These are phyloP conservation scores for Oryza glumipatula DNA, from an alignment of 176 grass and related monocot species.

Conservation along the genomic window DNA sequence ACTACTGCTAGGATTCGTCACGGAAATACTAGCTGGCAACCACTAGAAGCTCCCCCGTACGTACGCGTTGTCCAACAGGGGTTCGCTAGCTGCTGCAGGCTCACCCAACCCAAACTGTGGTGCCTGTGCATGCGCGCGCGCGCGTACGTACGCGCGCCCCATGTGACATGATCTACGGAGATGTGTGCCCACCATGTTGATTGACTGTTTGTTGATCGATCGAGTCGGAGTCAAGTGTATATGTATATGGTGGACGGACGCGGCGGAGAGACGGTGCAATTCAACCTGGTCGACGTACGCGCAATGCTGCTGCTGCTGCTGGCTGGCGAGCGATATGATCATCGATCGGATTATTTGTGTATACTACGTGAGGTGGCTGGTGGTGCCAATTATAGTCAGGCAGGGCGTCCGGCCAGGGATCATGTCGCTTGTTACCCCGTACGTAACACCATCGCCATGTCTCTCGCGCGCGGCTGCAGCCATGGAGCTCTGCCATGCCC, in stretches of 20 bases:
- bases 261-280: not conserved
- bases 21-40: no score
- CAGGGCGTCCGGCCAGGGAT: conserved; percentile 39
- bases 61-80: no score
- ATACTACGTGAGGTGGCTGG: not conserved
- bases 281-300: not conserved
- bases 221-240: not conserved
- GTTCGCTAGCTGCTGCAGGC: no score
- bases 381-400: not conserved
- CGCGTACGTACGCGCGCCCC: no score
- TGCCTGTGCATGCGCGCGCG: no score
- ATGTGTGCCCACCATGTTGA: not conserved
- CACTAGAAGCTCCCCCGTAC: no score
- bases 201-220: not conserved
- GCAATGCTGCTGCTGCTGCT: not conserved
- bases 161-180: not conserved
- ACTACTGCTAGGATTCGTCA: no score
- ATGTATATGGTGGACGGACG: not conserved
- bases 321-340: not conserved
- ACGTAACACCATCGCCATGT: conserved; percentile 22
- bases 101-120: no score
- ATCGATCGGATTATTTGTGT: not conserved
- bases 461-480: conserved; percentile 25
- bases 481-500: conserved; percentile 9
- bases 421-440: conserved; percentile 28